Base-by-base conservation (phyloP, 441 rosid genomes). In the Erysimum cheiri region DNA sequence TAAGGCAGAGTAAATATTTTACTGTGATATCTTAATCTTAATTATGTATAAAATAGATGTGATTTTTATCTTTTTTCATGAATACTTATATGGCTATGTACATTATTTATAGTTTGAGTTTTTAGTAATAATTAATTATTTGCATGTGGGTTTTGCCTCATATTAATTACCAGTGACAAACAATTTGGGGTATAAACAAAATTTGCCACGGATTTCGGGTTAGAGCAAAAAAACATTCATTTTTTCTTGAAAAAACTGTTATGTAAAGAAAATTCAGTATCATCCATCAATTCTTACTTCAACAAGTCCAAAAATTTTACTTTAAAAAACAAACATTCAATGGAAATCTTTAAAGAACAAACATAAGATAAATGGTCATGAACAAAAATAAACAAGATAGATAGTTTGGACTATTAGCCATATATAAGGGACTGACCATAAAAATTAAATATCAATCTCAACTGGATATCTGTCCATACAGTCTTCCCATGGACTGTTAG, bases 381-480 rank as follows among this genome's bases (percentile, higher is more conserved):
- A 40, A 57, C 19, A 39, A 58, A 55, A 12, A 2, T 19, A 35
- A 31, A 53, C 29, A 62, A 70, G 48, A 61, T 31, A 62, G 44
- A 64, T 48, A 65, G 35, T 44, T 60, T 55, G 5, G n/a, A 44
- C 15, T 46, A 5, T 0, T 55, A 61, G n/a, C n/a, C n/a, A n/a
- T n/a, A n/a, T n/a, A n/a, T n/a, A 41, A 13, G 5, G 10, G 39
- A 19, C 8, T 50, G 39, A 61, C 44, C 19, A 60, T 47, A n/a
- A 47, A 29, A n/a, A 46, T 48, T 32, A 75, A 62, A 69, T 62
- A 47, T 75, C 78, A 56, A 75, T 69, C 83, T 88, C 60, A 59
- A 93, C 96, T 0, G 97, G 97, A 41, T 93, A 93, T 84, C 83
- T 78, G 35, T 89, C 81, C 62, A 90, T 78, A 81, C 96, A 90